Evolutionary conservation across 164 flowering plant genomes (phyloP), one percentile per base, ranked within the genome.

Genomic region (Magnolia sinica): DNA sequence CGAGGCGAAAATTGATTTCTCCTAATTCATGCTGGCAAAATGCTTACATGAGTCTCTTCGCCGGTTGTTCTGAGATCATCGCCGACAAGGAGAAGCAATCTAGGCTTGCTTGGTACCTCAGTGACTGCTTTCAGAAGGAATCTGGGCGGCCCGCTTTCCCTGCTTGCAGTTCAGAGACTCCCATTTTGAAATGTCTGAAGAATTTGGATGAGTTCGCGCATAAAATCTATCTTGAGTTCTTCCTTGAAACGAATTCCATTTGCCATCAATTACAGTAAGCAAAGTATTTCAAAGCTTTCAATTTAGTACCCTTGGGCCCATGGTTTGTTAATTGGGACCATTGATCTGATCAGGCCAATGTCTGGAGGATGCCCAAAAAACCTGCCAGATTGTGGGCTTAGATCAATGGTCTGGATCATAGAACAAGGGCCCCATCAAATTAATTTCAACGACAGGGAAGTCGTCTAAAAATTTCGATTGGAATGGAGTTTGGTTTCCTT

Each of bases 241-340:
- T 81, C 82, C 91, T 93, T 2, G 91, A 95, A 72, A 88, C 92
- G 74, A 91, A 93, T 77, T 78, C 90, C 20, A 91, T 95, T 61
- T 95, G 97, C 82, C 88, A 93, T 79, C 97, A 95, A 73, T 81
- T 95, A 83, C 97, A 95, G 98, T 92, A 22, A 59, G 68, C 19
- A 2, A 2, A 13, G 63, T 37, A 14, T 24, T 55, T 37, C 45
- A 5, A 37, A 37, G 45, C 7, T 37, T 37, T 37, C 45, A 16
- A 11, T 55, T 16, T 55, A 3, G 61, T 55, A 55, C 61, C 0
- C 2, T 55, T 16, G 13, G 61, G 45, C 45, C 7, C 45, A 37
- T 3, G 7, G 45, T 37, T 37, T 37, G 45, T 37, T 37, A 37
- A 37, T 37, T 5, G 45, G 45, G 45, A 20, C 59, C 11, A 50